phyloP scores from a whole-genome alignment of 768 basidiomycete species.

The Favolaschia claudopus region DNA sequence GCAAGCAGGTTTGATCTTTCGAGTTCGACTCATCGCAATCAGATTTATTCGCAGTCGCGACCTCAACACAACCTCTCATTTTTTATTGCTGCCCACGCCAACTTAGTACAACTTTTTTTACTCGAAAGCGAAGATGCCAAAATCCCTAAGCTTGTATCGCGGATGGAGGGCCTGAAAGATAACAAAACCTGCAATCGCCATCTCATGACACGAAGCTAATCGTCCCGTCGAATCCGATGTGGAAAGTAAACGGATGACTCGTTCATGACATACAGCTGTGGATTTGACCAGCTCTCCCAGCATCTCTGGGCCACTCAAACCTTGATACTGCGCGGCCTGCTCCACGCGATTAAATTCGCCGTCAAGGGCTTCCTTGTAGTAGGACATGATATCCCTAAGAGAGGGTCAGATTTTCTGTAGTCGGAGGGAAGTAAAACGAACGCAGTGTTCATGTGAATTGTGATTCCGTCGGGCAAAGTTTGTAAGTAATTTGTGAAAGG shows the following conservation, averaged over 20 bases:
- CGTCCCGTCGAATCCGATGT: conserved; percentile 5
- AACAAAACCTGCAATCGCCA: conserved; percentile 7
- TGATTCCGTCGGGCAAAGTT: conserved; percentile 14
- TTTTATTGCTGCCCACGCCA: no score
- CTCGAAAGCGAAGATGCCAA: conserved; percentile 8
- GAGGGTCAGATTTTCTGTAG: neutral
- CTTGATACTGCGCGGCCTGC: conserved; percentile 10
- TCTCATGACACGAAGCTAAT: conserved; percentile 7
- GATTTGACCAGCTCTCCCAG: conserved; percentile 13
- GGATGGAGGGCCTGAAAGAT: conserved; percentile 21
- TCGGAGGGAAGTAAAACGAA: neutral
- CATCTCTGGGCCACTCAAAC: conserved; percentile 9
- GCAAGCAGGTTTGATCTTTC: no score
- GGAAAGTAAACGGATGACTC: conserved; percentile 3
- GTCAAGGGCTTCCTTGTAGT: conserved; percentile 23
- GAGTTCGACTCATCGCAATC: no score
- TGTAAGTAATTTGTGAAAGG: conserved; percentile 2
- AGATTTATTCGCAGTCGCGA: no score
- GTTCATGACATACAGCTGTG: conserved; percentile 4
- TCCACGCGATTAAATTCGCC: conserved; percentile 24
- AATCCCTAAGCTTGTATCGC: conserved; percentile 19
- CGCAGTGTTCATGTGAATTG: conserved; percentile 12
- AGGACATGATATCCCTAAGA: conserved; percentile 21
- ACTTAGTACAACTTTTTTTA: neutral
- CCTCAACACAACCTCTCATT: no score